Conservation (phyloP, 2,329 filamentous ascomycete species). For the Coniella vitis region DNA sequence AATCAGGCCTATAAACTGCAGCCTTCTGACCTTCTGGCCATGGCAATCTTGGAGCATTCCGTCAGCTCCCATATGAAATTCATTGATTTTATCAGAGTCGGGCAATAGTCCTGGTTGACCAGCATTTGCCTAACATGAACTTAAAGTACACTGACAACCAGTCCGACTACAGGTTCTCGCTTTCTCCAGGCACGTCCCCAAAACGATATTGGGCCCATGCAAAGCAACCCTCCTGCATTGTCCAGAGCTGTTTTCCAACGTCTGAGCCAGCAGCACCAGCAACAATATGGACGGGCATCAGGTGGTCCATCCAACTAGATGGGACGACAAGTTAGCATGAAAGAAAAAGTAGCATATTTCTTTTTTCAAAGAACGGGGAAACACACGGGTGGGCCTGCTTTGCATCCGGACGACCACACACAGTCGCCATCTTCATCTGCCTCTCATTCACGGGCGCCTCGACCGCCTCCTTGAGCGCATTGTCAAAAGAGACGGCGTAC, state of each 20-base stretch:
- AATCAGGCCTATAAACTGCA: no score
- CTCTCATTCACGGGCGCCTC: constrained; percentile 33
- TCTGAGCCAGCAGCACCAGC: constrained; percentile 35
- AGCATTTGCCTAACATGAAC: no score
- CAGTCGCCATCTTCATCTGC: constrained; percentile 32
- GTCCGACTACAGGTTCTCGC: not conserved
- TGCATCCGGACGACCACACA: constrained; percentile 36
- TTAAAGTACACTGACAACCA: no score
- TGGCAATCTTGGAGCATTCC: no score
- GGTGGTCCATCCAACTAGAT: constrained; percentile 35
- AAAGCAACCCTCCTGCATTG: constrained; percentile 14
- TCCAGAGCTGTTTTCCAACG: constrained; percentile 14
- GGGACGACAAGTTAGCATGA: not conserved
- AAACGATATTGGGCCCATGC: constrained; percentile 17
- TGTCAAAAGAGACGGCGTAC: constrained; percentile 58
- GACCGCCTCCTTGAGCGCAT: constrained; percentile 59
- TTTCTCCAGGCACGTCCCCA: not conserved
- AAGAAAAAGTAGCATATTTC: no score
- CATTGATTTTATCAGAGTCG: no score
- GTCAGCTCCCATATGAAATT: no score
- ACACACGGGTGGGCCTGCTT: constrained; percentile 36
- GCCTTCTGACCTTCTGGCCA: no score
- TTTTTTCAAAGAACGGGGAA: not conserved
- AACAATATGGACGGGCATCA: constrained; percentile 42
- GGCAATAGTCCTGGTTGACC: no score